Base-by-base conservation (phyloP, 257 asterid genomes). In the Solanum paucissectum region DNA sequence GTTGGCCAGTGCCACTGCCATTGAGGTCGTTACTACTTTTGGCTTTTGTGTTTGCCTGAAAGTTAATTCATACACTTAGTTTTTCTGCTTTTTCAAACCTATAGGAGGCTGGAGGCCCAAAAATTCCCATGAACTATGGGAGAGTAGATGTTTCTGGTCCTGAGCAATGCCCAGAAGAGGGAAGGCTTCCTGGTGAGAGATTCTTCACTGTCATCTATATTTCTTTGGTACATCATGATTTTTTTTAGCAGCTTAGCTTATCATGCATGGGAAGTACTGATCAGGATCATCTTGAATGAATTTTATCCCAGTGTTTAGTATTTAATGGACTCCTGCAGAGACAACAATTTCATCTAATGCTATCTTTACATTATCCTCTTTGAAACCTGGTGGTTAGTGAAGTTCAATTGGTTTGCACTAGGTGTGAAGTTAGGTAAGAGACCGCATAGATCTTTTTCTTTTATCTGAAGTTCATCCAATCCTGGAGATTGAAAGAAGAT, bases 61-160 rank as follows among this genome's bases (percentile, higher is more conserved):
- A 79, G 25, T 44, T 29, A 29, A 85, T 66, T 34, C 77, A 69
- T 18, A 0, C 83, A 33, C 71, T 71, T 60, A 77, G 0, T 14
- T 44, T 79, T 79, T 79, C 38, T 44, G 6, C 84, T 86, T 58
- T 87, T 87, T 86, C 90, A 64, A 81, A 79, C 76, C 40, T 90
- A 32, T 88, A 97, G 99, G 99, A 95, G 87, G 96, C 99, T 90
- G 99, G 99, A 37, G 99, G 99, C 2, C 98, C 99, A 75, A 93
- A 96, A 90, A 93, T 97, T 88, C 99, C 99, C 18, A 97, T 97
- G 99, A 97, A 93, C 88, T 97, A 97, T 90, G 99, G 99, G 87
- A 93, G 99, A 92, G 97, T 94, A 29, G 99, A 97, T 89, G 98
- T 95, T 83, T 86, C 97, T 58, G 93, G 27, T 87, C 95, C 99